These are phyloP conservation scores for Pseudonectria buxi DNA, from an alignment of 2,329 filamentous ascomycete genomes.

Conservation along the genomic window DNA sequence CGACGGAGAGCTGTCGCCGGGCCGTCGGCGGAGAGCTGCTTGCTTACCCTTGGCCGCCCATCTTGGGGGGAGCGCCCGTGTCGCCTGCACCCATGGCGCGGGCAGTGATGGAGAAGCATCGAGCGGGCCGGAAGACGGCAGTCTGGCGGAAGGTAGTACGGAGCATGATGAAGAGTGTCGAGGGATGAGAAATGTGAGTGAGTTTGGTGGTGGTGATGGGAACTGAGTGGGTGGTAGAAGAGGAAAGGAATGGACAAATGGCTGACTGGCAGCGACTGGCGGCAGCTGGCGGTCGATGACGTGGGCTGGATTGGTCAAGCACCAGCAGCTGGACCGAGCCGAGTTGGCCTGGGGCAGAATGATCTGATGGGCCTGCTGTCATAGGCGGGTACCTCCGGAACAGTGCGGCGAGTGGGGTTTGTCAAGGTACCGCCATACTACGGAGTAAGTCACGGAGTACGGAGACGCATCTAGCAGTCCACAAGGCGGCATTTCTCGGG, in stretches of 20 bases:
- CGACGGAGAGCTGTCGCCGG: neutral
- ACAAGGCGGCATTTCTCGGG: no score
- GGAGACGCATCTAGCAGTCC: no score
- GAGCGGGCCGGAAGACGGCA: slow-evolving; percentile 47
- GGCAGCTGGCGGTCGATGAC: no score
- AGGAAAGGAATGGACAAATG: slow-evolving; percentile 7
- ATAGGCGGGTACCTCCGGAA: no score
- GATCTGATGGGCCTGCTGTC: no score
- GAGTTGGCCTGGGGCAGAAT: no score
- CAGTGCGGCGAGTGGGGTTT: no score
- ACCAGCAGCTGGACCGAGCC: no score
- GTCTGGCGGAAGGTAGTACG: slow-evolving; percentile 55
- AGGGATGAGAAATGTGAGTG: slow-evolving; percentile 5
- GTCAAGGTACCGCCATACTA: no score
- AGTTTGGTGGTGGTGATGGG: slow-evolving; percentile 3
- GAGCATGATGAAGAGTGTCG: slow-evolving; percentile 48
- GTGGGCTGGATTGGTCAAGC: no score
- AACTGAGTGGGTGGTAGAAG: slow-evolving; percentile 6
- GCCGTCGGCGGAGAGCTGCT: neutral
- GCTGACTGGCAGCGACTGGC: slow-evolving; percentile 4
- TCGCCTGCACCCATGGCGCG: slow-evolving; percentile 64
- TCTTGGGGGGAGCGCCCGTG: slow-evolving; percentile 53
- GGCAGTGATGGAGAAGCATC: slow-evolving; percentile 56
- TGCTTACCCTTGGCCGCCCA: slow-evolving; percentile 47
- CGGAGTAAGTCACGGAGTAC: no score